Evolutionary conservation across 1,139 yeast species (phyloP), one percentile per base, ranked within the genome.

Genomic region (Taphrina wiesneri): DNA sequence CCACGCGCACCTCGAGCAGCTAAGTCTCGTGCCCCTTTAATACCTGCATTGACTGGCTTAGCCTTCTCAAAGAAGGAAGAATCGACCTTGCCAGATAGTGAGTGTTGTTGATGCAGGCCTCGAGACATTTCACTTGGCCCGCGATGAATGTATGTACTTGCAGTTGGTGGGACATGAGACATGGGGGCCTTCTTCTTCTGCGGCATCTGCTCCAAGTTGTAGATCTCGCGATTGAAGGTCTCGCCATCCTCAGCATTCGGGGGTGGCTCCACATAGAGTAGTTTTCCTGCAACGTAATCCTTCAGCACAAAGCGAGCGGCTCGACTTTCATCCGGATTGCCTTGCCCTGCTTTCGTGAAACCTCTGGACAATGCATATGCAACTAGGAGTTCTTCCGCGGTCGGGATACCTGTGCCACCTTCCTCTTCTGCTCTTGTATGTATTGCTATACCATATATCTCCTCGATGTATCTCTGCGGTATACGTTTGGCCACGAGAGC

Each of bases 291-390:
- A 49, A 95, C 97, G 73, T 91, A 93, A 77, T 95, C 99, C 78
- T 95, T 95, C 74, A 95, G 81, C 67, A 95, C 85, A 71, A 90
- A 89, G 76, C 99, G 83, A 34, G 97, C 87, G 19, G 99, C 97
- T 76, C 99, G 83, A 56, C 96, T 86, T 76, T 92, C 96, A 80
- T 95, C 99, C 3, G 99, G 98, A 71, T 92, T 86, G 74, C 88
- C 90, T 73, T 96, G 96, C 76, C 93, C 97, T 0, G 97, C 89
- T 52, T 79, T 72, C 96, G 91, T 92, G 76, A 86, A 93, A 72
- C 99, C 99, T 77, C 99, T 85, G 1, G 98, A 96, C 78, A 96
- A 83, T 4, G 98, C 99, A 75, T 93, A 95, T 0, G 98, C 96
- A 67, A 86, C 88, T 68, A 95, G 82, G 53, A 95, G 78, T 75